Percentiles rank a stretch among this genome's conserved stretches.
Conservation (phyloP, 768 basidiomycete species). For the Leccinum longicurvipes region DNA sequence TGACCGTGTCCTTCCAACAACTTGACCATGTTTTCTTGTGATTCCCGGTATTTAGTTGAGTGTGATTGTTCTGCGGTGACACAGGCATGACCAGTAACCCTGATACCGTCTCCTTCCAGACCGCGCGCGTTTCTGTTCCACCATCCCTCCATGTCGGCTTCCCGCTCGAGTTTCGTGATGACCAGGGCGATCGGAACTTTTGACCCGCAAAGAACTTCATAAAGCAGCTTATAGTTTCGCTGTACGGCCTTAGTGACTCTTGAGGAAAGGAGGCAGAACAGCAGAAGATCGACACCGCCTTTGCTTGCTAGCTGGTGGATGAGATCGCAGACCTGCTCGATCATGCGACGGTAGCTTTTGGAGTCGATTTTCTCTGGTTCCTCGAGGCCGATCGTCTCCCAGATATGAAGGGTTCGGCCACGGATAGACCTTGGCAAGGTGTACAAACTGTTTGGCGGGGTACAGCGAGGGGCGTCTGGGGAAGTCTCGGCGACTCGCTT, state of each 20-base stretch:
- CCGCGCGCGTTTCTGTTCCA: neutral
- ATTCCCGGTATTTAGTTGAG: slow-evolving; percentile 26
- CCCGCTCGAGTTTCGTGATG: neutral
- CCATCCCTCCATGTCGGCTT: neutral
- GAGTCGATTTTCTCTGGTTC: neutral
- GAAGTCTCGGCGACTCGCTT: neutral
- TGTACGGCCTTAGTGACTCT: neutral
- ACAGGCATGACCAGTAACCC: slow-evolving; percentile 30
- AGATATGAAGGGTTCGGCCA: neutral
- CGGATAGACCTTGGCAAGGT: neutral
- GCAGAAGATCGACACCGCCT: neutral
- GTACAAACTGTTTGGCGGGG: neutral
- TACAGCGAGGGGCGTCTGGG: neutral
- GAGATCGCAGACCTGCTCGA: neutral
- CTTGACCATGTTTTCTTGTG: slow-evolving; percentile 11
- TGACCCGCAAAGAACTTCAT: neutral
- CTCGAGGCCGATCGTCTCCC: neutral
- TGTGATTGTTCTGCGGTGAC: slow-evolving; percentile 34
- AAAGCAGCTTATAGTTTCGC: neutral
- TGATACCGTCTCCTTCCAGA: neutral
- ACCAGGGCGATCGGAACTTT: neutral
- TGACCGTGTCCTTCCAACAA: slow-evolving; percentile 12
- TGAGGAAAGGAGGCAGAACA: neutral
- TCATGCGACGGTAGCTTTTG: neutral
- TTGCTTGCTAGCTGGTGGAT: neutral